Percentiles rank a stretch among this genome's conserved stretches.
phyloP scores from a whole-genome alignment of 345 rosid genomes.

The Salix suchowensis region DNA sequence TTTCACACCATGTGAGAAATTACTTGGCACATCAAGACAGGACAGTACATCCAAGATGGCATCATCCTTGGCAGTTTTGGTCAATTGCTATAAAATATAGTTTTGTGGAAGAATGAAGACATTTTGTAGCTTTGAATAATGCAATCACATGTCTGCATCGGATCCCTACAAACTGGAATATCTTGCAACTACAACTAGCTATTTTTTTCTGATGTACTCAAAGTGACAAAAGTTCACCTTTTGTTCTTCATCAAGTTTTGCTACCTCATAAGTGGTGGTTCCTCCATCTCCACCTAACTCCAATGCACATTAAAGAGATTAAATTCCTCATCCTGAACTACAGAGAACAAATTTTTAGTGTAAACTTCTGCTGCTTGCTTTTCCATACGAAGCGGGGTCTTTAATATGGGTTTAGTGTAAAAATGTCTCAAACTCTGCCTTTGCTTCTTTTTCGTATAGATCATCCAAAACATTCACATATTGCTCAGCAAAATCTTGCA shows the following conservation, averaged over 20 bases:
- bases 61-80: constrained; percentile 23
- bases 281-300: constrained; percentile 14
- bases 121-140: constrained; percentile 21
- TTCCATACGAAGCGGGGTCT: constrained; percentile 37
- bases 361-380: constrained; percentile 33
- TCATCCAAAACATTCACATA: constrained; percentile 30
- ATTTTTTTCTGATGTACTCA: constrained; percentile 18
- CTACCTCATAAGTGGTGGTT: constrained; percentile 17
- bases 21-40: constrained; percentile 10
- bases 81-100: constrained; percentile 31
- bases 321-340: constrained; percentile 30
- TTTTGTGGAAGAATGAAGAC: constrained; percentile 22
- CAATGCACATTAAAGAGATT: constrained; percentile 28
- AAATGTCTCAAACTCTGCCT: constrained; percentile 25
- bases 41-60: constrained; percentile 15
- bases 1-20: constrained; percentile 17
- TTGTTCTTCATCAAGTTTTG: constrained; percentile 30
- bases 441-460: constrained; percentile 18
- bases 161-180: constrained; percentile 32
- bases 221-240: constrained; percentile 8
- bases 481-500: constrained; percentile 28
- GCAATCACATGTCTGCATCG: constrained; percentile 31
- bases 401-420: constrained; percentile 22
- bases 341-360: constrained; percentile 21
- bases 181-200: constrained; percentile 30